phyloP scores from a whole-genome alignment of 2,329 filamentous ascomycete genomes.

The Pseudogymnoascus pannorum region DNA sequence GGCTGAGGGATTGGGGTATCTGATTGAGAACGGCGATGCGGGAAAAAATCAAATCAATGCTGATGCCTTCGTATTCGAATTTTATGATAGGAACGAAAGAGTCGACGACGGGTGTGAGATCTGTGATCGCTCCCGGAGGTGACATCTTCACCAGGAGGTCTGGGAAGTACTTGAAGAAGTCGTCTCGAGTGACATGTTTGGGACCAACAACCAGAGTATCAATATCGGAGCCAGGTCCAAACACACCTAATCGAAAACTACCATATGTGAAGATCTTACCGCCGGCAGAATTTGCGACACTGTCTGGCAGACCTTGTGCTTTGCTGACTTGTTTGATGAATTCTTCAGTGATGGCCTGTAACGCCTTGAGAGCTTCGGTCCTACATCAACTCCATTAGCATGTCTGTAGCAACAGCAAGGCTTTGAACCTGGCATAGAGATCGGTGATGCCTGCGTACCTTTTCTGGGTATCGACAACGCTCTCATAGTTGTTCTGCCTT shows the following conservation, averaged over 20 bases:
- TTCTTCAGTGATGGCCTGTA: slow-evolving; percentile 74
- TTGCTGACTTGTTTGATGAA: slow-evolving; percentile 73
- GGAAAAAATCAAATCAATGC: slow-evolving; percentile 89
- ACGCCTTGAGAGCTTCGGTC: slow-evolving; percentile 61
- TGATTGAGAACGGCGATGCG: slow-evolving; percentile 63
- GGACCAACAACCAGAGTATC: slow-evolving; percentile 91
- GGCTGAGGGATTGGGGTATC: slow-evolving; percentile 63
- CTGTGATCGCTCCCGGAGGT: slow-evolving; percentile 69
- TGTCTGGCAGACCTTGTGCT: slow-evolving; percentile 55
- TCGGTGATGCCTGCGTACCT: slow-evolving; percentile 44
- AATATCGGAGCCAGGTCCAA: slow-evolving; percentile 93
- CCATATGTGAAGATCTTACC: slow-evolving; percentile 95
- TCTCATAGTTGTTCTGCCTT: slow-evolving; percentile 86
- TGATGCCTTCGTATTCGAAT: slow-evolving; percentile 82
- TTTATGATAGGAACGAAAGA: slow-evolving; percentile 97
- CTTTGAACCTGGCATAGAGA: background rate
- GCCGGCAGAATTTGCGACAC: slow-evolving; percentile 73
- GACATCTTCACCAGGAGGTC: slow-evolving; percentile 69
- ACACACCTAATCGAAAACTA: slow-evolving; percentile 90
- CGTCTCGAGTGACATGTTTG: slow-evolving; percentile 77
- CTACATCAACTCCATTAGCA: slow-evolving; percentile 32
- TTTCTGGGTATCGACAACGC: slow-evolving; percentile 71
- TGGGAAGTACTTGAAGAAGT: slow-evolving; percentile 92
- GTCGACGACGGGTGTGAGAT: slow-evolving; percentile 78
- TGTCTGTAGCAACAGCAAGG: slow-evolving; percentile 9